phyloP scores from a whole-genome alignment of 2,329 filamentous ascomycete genomes.

The Echinosphaeria canescens region DNA sequence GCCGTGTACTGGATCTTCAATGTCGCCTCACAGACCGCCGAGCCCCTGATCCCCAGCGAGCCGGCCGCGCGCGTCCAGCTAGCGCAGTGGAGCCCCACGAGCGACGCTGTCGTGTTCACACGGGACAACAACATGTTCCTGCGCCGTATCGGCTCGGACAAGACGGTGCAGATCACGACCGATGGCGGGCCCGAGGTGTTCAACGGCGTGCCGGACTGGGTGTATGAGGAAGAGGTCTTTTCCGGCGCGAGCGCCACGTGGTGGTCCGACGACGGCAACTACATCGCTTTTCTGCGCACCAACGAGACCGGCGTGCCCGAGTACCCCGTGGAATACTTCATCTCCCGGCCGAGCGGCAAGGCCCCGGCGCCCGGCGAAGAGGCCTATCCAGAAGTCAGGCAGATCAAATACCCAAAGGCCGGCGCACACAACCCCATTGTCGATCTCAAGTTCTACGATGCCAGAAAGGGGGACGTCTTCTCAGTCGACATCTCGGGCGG shows the following conservation, averaged over 20 bases:
- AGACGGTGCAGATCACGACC: conserved; percentile 52
- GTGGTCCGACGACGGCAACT: conserved; percentile 86
- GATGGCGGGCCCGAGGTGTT: conserved; percentile 82
- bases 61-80: conserved; percentile 51
- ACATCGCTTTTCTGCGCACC: conserved; percentile 77
- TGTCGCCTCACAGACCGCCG: conserved; percentile 54
- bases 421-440: conserved; percentile 87
- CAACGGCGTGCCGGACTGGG: conserved; percentile 95
- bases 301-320: conserved; percentile 85
- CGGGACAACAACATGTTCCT: conserved; percentile 79
- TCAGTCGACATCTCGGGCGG: conserved; percentile 55
- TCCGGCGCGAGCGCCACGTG: conserved; percentile 64
- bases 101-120: conserved; percentile 77
- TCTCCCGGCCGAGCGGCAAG: conserved; percentile 64
- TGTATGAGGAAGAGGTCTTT: conserved; percentile 78
- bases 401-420: conserved; percentile 96
- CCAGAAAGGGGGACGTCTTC: conserved; percentile 58
- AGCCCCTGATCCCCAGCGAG: conserved; percentile 55
- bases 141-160: conserved; percentile 34
- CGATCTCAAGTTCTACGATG: conserved; percentile 72
- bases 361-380: conserved; percentile 50
- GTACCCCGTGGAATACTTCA: conserved; percentile 84
- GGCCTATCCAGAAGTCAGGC: conserved; percentile 69
- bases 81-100: conserved; percentile 74
- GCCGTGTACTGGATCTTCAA: conserved; percentile 85